Evolutionary conservation across 106 monocot species (phyloP).

Genomic region (Dioscorea alata): DNA sequence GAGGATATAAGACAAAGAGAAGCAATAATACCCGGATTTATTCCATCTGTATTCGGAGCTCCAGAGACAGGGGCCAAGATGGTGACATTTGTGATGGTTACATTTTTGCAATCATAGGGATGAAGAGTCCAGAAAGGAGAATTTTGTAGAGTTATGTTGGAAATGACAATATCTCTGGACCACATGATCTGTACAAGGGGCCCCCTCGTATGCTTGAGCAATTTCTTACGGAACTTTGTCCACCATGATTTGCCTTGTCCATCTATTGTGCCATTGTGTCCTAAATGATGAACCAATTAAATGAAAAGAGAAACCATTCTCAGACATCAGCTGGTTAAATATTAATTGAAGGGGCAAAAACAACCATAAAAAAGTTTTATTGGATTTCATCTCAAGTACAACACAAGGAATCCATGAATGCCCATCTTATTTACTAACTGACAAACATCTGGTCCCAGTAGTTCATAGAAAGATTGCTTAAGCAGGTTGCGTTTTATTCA

Average conservation of each 20-base stretch:
- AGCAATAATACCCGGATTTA: slow-evolving; percentile 37
- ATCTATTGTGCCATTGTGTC: slow-evolving; percentile 63
- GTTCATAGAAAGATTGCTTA: too few species aligned
- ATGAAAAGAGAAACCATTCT: too few species aligned
- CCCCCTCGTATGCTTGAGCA: slow-evolving; percentile 53
- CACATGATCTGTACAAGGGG: slow-evolving; percentile 68
- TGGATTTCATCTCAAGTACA: too few species aligned
- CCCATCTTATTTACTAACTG: too few species aligned
- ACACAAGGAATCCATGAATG: too few species aligned
- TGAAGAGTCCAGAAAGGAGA: slow-evolving; percentile 77
- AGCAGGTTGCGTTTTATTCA: too few species aligned
- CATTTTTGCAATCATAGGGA: slow-evolving; percentile 65
- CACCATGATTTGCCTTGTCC: slow-evolving; percentile 72
- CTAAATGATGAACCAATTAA: slow-evolving; percentile 17
- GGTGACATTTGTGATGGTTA: slow-evolving; percentile 35
- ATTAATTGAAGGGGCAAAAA: too few species aligned
- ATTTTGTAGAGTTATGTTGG: slow-evolving; percentile 54
- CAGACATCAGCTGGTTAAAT: too few species aligned
- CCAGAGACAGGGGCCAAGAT: slow-evolving; percentile 45
- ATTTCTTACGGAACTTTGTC: slow-evolving; percentile 31
- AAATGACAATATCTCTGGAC: slow-evolving; percentile 56
- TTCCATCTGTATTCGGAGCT: slow-evolving; percentile 57
- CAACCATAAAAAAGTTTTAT: too few species aligned
- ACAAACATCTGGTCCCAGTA: too few species aligned
- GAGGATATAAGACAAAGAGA: neutral